These are phyloP conservation scores for Trichoderma cornu-damae DNA, from an alignment of 2,329 filamentous ascomycete species.

Conservation along the genomic window DNA sequence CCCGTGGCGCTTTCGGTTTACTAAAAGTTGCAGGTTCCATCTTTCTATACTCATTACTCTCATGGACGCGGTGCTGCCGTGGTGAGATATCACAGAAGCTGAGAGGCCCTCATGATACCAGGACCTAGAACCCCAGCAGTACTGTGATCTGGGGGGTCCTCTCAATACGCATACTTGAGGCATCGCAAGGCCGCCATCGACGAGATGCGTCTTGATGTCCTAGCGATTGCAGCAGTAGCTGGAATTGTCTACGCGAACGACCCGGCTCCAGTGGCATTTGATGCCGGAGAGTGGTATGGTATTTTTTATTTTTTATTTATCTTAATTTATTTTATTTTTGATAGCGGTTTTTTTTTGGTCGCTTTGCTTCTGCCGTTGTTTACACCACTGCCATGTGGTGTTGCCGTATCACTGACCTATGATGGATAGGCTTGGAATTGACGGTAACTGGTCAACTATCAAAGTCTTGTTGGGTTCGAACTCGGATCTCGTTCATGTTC, in stretches of 20 bases:
- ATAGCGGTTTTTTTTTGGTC: too few relatives aligned
- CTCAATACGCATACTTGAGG: neutral
- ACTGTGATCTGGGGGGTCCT: neutral
- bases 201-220: conserved; percentile 19
- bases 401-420: too few relatives aligned
- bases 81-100: neutral
- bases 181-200: conserved; percentile 5
- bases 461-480: conserved; percentile 46
- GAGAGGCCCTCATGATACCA: conserved; percentile 1
- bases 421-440: conserved; percentile 52
- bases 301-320: neutral
- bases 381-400: neutral
- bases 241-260: conserved; percentile 18
- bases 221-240: conserved; percentile 10
- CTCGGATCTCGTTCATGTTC: conserved; percentile 34
- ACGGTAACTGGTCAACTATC: conserved; percentile 69
- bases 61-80: conserved; percentile 11
- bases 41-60: neutral
- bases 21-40: neutral
- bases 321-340: too few relatives aligned
- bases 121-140: neutral
- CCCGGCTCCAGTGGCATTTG: conserved; percentile 23
- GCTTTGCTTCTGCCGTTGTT: too few relatives aligned
- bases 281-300: conserved; percentile 25
- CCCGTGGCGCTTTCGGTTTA: neutral